Evolutionary conservation across 2,329 filamentous ascomycete genomes (phyloP).

Genomic region (Colletotrichum sp.): DNA sequence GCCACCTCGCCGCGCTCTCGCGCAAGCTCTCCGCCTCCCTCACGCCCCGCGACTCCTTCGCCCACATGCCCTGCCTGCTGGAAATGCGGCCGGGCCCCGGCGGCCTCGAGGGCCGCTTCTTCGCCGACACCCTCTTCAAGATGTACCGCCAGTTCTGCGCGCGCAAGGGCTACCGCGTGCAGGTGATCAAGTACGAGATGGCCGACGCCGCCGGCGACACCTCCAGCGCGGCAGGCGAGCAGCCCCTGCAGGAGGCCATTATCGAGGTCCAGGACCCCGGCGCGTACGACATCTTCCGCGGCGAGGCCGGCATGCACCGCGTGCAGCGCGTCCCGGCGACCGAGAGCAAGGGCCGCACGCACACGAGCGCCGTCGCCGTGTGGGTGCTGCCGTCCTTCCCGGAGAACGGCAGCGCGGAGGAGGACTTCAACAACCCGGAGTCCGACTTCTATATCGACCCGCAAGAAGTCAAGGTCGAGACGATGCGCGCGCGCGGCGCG

Average conservation of each 20-base stretch:
- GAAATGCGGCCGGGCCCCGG: conserved; percentile 93
- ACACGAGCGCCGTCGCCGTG: conserved; percentile 91
- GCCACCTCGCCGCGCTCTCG: conserved; percentile 66
- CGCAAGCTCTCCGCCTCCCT: conserved; percentile 76
- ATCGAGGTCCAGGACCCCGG: conserved; percentile 80
- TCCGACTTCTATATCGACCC: conserved; percentile 92
- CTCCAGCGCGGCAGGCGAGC: conserved; percentile 62
- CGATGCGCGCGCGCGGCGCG: conserved; percentile 90
- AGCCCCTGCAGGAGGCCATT: conserved; percentile 83
- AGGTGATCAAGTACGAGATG: conserved; percentile 80
- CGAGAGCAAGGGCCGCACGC: conserved; percentile 87
- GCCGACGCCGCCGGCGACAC: conserved; percentile 66
- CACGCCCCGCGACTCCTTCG: conserved; percentile 89
- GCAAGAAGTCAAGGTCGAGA: conserved; percentile 81
- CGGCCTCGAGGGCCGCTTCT: conserved; percentile 88
- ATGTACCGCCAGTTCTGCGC: conserved; percentile 89
- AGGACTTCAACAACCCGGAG: conserved; percentile 78
- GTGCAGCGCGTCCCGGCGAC: conserved; percentile 94
- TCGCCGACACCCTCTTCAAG: conserved; percentile 82
- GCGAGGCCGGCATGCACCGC: conserved; percentile 92
- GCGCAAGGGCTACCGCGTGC: conserved; percentile 68
- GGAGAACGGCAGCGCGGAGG: conserved; percentile 53
- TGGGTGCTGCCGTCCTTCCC: conserved; percentile 90
- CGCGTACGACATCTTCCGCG: conserved; percentile 81
- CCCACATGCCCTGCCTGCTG: conserved; percentile 85